These are phyloP conservation scores for Millerago galiae DNA, from an alignment of 805 yeast genomes.

Conservation along the genomic window DNA sequence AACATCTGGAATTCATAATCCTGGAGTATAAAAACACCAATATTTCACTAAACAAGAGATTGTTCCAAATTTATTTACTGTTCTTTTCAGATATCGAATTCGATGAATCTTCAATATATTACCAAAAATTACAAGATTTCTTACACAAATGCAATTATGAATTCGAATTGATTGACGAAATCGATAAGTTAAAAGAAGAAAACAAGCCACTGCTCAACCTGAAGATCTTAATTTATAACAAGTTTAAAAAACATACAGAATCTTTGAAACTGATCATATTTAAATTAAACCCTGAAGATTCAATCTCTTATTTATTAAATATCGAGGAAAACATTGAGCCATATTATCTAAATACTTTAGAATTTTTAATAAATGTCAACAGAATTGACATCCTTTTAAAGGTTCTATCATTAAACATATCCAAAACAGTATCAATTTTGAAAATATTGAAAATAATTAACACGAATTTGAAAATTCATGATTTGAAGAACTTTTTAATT, in stretches of 20 bases:
- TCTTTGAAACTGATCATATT: constrained; percentile 57
- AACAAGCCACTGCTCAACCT: constrained; percentile 32
- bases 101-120: constrained; percentile 13
- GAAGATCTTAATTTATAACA: constrained; percentile 51
- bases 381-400: not conserved
- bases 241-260: constrained; percentile 53
- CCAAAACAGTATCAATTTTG: constrained; percentile 3
- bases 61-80: constrained; percentile 40
- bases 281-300: constrained; percentile 38
- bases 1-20: constrained; percentile 49
- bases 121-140: constrained; percentile 29
- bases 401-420: not conserved
- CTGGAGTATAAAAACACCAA: constrained; percentile 29
- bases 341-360: no score
- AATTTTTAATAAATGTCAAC: not conserved
- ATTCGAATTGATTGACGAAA: not conserved
- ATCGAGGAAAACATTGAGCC: not conserved
- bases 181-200: no score
- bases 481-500: constrained; percentile 13
- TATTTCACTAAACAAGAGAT: constrained; percentile 34
- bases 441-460: constrained; percentile 6
- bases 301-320: not conserved
- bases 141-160: constrained; percentile 21
- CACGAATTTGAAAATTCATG: constrained; percentile 11
- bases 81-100: constrained; percentile 15